A percentile compares a stretch with the other conserved stretches of the same genome.
Conservation (phyloP, 257 asterid species). For the Salvia rosmarinus region DNA sequence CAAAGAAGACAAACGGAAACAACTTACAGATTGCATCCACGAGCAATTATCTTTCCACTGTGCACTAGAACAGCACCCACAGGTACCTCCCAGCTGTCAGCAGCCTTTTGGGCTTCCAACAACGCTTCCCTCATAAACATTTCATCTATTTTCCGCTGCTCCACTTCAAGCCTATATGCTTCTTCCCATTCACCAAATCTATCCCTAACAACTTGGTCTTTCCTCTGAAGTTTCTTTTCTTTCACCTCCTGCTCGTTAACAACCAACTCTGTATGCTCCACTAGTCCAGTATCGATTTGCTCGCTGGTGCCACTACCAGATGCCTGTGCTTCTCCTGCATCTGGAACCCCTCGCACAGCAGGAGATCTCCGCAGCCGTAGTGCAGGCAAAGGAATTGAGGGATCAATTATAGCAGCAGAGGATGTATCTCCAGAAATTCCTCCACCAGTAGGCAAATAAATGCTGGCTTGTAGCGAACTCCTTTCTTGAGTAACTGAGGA, state of each 20-base stretch:
- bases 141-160: constrained; percentile 75
- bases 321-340: constrained; percentile 42
- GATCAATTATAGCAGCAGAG: constrained; percentile 36
- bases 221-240: constrained; percentile 60
- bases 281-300: constrained; percentile 36
- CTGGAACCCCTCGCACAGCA: constrained; percentile 40
- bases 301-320: constrained; percentile 47
- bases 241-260: constrained; percentile 46
- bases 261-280: constrained; percentile 45
- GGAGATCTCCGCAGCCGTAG: constrained; percentile 51
- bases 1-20: constrained; percentile 14
- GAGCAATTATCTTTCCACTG: constrained; percentile 84
- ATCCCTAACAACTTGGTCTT: constrained; percentile 66
- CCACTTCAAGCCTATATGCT: constrained; percentile 72
- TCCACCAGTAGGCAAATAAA: constrained; percentile 43
- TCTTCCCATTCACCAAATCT: constrained; percentile 93
- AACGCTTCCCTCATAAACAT: constrained; percentile 95
- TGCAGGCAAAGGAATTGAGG: constrained; percentile 47
- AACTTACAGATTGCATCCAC: constrained; percentile 95
- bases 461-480: constrained; percentile 38
- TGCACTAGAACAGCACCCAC: constrained; percentile 96
- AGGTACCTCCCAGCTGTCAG: constrained; percentile 97
- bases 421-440: constrained; percentile 45
- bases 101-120: constrained; percentile 89
- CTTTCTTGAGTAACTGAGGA: constrained; percentile 44